Percentiles rank a stretch among this genome's conserved stretches.
Conservation (phyloP, 176 grass and related monocot genomes). For the Avena eriantha region DNA sequence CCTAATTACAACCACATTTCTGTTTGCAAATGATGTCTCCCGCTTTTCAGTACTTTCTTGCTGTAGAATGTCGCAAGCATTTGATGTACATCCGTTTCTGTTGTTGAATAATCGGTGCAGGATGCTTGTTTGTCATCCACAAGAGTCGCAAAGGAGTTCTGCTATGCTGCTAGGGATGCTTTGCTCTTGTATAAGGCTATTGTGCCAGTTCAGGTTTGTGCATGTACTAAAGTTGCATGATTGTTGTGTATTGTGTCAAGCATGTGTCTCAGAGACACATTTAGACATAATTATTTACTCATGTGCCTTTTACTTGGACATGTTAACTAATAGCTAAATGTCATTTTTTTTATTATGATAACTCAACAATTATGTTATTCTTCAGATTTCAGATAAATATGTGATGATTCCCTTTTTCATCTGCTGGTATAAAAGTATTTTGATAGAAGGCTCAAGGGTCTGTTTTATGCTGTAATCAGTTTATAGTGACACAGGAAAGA, state of each 20-base stretch:
- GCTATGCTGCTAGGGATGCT: slow-evolving; percentile 90
- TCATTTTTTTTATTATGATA: slow-evolving; percentile 7
- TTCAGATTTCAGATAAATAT: slow-evolving; percentile 31
- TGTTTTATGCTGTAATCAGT: neutral
- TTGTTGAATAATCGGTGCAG: slow-evolving; percentile 83
- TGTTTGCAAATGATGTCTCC: slow-evolving; percentile 26
- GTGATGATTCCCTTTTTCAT: neutral
- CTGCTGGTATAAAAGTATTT: neutral
- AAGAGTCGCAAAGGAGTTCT: slow-evolving; percentile 92
- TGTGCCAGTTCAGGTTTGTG: slow-evolving; percentile 79
- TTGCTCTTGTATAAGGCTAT: slow-evolving; percentile 92
- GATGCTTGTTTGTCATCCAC: slow-evolving; percentile 93
- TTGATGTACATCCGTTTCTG: slow-evolving; percentile 62
- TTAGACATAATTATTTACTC: slow-evolving; percentile 1
- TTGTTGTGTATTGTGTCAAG: slow-evolving; percentile 11
- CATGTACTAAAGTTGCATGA: slow-evolving; percentile 37
- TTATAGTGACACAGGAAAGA: neutral
- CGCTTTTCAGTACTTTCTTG: neutral
- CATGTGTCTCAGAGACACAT: slow-evolving; percentile 25
- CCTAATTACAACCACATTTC: slow-evolving; percentile 26
- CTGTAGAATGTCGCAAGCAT: slow-evolving; percentile 26
- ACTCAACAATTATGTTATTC: neutral
- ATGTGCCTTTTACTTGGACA: slow-evolving; percentile 24
- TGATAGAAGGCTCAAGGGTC: neutral
- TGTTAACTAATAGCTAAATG: slow-evolving; percentile 17